These are phyloP conservation scores for Flaveria floridana DNA, from an alignment of 140 eudicot genomes.

Conservation along the genomic window DNA sequence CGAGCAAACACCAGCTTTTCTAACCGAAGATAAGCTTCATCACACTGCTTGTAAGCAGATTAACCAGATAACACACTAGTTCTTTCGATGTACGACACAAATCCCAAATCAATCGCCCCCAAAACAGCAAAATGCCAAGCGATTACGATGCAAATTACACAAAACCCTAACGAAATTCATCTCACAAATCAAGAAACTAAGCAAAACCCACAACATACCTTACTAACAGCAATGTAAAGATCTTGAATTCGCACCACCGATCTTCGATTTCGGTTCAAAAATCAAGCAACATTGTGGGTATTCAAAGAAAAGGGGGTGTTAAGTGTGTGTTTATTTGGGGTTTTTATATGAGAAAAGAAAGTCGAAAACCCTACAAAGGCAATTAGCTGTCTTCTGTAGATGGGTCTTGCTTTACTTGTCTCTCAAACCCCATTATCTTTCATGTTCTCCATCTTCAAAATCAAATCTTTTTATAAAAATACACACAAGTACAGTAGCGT, in stretches of 20 bases:
- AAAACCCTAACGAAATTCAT: constrained; percentile 15
- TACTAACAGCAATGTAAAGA: constrained; percentile 40
- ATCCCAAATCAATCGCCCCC: constrained; percentile 9
- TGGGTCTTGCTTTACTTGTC: constrained; percentile 44
- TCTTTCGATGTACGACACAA: background rate
- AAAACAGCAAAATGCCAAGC: constrained; percentile 23
- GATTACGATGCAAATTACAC: background rate
- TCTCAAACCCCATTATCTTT: constrained; percentile 39
- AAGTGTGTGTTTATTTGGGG: constrained; percentile 16
- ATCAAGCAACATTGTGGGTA: constrained; percentile 41
- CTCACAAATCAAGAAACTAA: constrained; percentile 4
- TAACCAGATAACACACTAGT: background rate
- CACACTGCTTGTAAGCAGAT: background rate
- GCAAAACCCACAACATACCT: constrained; percentile 33
- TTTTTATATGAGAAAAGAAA: constrained; percentile 29
- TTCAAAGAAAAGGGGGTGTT: constrained; percentile 24
- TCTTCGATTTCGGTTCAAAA: constrained; percentile 38
- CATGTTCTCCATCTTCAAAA: constrained; percentile 36
- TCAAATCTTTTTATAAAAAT: constrained; percentile 19
- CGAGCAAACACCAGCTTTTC: background rate
- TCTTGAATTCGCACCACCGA: constrained; percentile 43
- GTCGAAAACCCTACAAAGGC: constrained; percentile 50
- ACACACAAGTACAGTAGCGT: background rate
- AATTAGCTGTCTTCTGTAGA: constrained; percentile 36
- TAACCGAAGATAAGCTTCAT: background rate